A percentile compares a stretch with the other conserved stretches of the same genome.
Evolutionary conservation across 1,284 basidiomycete genomes (phyloP).

Genomic region (Mrakiaceae sp.): DNA sequence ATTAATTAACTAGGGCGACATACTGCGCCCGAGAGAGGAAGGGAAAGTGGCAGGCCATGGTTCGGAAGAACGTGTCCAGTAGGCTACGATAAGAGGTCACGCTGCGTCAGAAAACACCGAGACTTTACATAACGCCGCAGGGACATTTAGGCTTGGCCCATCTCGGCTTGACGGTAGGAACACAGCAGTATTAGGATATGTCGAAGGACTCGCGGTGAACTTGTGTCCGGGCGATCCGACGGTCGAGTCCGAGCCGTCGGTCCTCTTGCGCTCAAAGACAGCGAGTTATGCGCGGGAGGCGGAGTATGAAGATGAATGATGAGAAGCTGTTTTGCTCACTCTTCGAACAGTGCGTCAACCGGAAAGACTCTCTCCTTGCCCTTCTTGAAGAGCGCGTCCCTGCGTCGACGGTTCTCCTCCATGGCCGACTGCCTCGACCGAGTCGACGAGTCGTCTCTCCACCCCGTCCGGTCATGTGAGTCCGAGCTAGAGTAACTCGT

Average conservation of each 20-base stretch:
- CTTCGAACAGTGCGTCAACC: slow-evolving; percentile 5
- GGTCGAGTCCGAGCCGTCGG: too few relatives aligned
- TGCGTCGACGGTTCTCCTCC: neutral
- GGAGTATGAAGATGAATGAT: neutral
- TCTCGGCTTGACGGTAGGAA: too few relatives aligned
- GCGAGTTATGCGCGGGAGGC: neutral
- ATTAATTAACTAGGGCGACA: neutral
- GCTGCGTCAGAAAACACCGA: neutral
- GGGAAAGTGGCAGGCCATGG: slow-evolving; percentile 11
- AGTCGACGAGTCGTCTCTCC: neutral
- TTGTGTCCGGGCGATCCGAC: too few relatives aligned
- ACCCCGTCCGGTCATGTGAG: neutral
- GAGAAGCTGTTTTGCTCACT: neutral
- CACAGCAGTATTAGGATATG: too few relatives aligned
- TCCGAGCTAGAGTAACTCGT: neutral
- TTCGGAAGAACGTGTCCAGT: slow-evolving; percentile 7
- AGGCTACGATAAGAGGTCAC: neutral
- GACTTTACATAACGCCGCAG: neutral
- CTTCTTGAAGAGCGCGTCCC: slow-evolving; percentile 10
- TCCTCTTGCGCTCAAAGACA: too few relatives aligned
- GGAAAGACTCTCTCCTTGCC: neutral
- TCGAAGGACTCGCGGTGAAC: too few relatives aligned
- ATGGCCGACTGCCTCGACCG: neutral
- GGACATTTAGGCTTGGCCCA: too few relatives aligned
- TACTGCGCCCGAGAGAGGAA: neutral